Conservation (phyloP, 805 yeast genomes). For the Kregervanrija fluxuum region DNA sequence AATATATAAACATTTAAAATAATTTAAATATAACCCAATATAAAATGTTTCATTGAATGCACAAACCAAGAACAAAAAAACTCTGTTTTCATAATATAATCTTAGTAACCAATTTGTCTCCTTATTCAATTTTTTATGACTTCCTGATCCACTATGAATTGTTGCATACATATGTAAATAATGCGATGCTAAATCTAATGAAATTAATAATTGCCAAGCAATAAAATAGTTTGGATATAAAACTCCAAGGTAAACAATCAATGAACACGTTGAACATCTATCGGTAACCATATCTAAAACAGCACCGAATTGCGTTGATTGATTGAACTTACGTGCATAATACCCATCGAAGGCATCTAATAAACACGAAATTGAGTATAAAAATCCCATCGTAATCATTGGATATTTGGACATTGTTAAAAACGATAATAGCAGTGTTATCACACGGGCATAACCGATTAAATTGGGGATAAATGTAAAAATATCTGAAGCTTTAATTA, state of each 20-base stretch:
- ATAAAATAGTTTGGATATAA: conserved; percentile 66
- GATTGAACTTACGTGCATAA: conserved; percentile 85
- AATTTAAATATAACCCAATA: conserved; percentile 76
- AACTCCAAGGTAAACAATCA: conserved; percentile 78
- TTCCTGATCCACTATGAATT: conserved; percentile 64
- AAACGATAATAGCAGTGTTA: conserved; percentile 75
- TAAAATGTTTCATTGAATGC: conserved; percentile 91
- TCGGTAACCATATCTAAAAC: conserved; percentile 98
- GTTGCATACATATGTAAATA: conserved; percentile 99
- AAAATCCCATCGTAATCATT: conserved; percentile 54
- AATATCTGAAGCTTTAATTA: conserved; percentile 32
- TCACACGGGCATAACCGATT: conserved; percentile 82
- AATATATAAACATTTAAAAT: conserved; percentile 44
- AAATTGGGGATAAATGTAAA: conserved; percentile 82
- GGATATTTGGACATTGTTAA: conserved; percentile 82
- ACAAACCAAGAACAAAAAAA: conserved; percentile 80
- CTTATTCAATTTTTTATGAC: conserved; percentile 78
- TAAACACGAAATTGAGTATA: conserved; percentile 83
- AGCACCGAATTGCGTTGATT: conserved; percentile 90
- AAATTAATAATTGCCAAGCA: conserved; percentile 75
- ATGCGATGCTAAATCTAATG: conserved; percentile 86
- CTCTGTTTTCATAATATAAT: conserved; percentile 81
- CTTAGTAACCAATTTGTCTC: conserved; percentile 66
- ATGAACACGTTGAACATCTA: conserved; percentile 92
- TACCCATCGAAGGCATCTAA: conserved; percentile 95